These are phyloP conservation scores for Balamuthia mandrillaris DNA, from an alignment of 208 protist genomes.

Conservation along the genomic window DNA sequence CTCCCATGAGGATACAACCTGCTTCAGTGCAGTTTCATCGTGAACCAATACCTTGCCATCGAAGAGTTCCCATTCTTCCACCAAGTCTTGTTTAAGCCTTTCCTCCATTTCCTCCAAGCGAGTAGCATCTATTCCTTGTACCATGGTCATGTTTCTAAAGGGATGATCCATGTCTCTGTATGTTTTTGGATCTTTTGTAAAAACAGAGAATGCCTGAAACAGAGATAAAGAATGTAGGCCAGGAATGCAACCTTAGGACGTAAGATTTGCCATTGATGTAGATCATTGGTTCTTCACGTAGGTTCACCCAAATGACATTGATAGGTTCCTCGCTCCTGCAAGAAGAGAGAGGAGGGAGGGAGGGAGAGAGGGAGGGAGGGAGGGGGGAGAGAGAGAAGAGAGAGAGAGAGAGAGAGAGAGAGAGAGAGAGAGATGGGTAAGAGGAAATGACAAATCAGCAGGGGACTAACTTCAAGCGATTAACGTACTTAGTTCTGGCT, in stretches of 20 bases:
- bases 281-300: conserved; percentile 61
- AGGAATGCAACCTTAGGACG: conserved; percentile 42
- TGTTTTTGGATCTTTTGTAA: background rate
- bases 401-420: too few relatives aligned
- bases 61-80: background rate
- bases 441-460: too few relatives aligned
- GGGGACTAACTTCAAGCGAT: background rate
- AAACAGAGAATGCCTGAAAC: background rate
- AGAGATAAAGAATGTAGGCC: background rate
- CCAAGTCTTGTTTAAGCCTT: conserved; percentile 32
- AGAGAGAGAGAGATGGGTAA: too few relatives aligned
- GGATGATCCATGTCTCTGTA: conserved; percentile 18
- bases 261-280: conserved; percentile 50
- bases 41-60: conserved; percentile 42
- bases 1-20: too few relatives aligned
- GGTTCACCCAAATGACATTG: conserved; percentile 51
- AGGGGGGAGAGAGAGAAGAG: too few relatives aligned
- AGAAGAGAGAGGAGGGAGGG: too few relatives aligned
- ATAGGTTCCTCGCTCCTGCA: background rate
- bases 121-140: conserved; percentile 11
- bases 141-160: conserved; percentile 11
- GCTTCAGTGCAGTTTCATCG: conserved; percentile 35
- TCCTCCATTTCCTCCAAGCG: conserved; percentile 42
- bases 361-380: too few relatives aligned
- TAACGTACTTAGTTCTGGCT: background rate